phyloP scores from a whole-genome alignment of 73 alveolate genomes.

The Uronychia setigera region DNA sequence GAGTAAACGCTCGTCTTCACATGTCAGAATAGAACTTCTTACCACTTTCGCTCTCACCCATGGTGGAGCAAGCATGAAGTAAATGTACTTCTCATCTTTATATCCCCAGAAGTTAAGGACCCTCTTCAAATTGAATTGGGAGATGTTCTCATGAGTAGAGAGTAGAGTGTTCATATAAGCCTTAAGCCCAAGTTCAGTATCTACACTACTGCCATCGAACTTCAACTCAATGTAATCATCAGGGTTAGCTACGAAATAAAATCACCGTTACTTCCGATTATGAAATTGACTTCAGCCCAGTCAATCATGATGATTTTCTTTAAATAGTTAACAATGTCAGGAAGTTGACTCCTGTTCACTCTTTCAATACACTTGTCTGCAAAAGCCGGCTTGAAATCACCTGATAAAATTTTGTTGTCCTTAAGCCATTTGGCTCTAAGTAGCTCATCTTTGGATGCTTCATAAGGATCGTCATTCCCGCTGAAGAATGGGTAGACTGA shows the following conservation, averaged over 20 bases:
- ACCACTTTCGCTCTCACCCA: constrained; percentile 44
- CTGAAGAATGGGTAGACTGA: constrained; percentile 39
- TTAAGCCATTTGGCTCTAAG: constrained; percentile 55
- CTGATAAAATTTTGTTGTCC: constrained; percentile 49
- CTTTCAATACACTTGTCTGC: constrained; percentile 44
- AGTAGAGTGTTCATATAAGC: constrained; percentile 63
- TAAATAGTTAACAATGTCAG: constrained; percentile 52
- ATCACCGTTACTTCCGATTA: constrained; percentile 32
- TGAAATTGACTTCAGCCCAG: constrained; percentile 68
- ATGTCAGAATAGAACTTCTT: neutral
- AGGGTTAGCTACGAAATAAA: constrained; percentile 32
- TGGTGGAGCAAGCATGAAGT: constrained; percentile 60
- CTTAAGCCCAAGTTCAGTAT: constrained; percentile 60
- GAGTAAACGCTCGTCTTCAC: neutral
- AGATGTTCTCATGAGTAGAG: constrained; percentile 51
- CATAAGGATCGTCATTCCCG: constrained; percentile 60
- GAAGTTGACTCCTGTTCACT: constrained; percentile 35
- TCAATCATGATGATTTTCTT: constrained; percentile 62
- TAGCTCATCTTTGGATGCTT: constrained; percentile 44
- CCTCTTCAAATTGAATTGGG: constrained; percentile 34
- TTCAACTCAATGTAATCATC: constrained; percentile 51
- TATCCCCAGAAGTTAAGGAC: constrained; percentile 61
- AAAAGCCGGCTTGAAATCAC: constrained; percentile 50
- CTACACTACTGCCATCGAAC: constrained; percentile 41
- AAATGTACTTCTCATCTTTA: constrained; percentile 44